phyloP scores from a whole-genome alignment of 2,329 filamentous ascomycete species.

The Botrytis tulipae region DNA sequence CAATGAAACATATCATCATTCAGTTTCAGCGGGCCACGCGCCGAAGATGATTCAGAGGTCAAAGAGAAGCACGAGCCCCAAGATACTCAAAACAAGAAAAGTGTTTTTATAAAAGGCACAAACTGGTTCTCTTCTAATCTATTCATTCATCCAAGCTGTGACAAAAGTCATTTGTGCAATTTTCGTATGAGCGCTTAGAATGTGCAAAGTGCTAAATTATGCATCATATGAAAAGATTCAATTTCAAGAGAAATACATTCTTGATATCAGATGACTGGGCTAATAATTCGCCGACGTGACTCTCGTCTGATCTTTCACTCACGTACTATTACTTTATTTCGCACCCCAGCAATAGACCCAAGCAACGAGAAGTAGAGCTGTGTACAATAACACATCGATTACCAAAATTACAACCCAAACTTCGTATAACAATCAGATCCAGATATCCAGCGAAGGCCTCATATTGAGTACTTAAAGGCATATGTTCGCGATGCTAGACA shows the following conservation, averaged over 20 bases:
- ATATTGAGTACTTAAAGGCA: not conserved
- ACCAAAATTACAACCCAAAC: not conserved
- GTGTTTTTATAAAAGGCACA: no score
- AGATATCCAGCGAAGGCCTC: not conserved
- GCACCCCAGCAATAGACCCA: not conserved
- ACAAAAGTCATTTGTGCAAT: not conserved
- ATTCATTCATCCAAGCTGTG: not conserved
- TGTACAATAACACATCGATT: not conserved
- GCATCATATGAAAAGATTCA: not conserved
- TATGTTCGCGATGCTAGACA: not conserved
- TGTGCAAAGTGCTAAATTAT: not conserved
- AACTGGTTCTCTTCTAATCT: no score
- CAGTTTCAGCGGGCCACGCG: not conserved
- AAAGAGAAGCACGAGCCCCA: not conserved
- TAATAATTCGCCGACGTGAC: not conserved
- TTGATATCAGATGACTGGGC: not conserved
- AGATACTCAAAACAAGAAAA: no score
- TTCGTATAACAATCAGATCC: not conserved
- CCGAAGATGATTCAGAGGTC: not conserved
- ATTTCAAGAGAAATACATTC: not conserved
- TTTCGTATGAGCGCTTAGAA: not conserved
- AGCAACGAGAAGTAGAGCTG: not conserved
- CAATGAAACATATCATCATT: not conserved
- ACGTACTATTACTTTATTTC: not conserved
- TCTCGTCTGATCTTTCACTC: not conserved